Percentiles rank a stretch among this genome's conserved stretches.
Evolutionary conservation across 192 early-diverging fungal genomes (phyloP).

Genomic region (Backusella australiensis): DNA sequence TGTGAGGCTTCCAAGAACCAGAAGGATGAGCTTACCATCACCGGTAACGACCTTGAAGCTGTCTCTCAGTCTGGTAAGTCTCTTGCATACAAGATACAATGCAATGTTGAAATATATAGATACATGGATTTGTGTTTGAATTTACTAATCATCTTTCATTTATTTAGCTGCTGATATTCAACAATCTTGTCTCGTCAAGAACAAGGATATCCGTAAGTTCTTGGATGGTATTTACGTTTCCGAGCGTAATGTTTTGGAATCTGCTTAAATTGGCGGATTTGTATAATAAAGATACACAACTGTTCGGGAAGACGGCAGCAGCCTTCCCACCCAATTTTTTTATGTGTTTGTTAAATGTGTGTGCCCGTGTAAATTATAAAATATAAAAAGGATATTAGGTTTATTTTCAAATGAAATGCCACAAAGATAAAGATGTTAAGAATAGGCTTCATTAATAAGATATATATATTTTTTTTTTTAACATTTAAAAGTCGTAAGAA

Average conservation of each 20-base stretch:
- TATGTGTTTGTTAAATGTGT: slow-evolving; percentile 7
- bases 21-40: slow-evolving; percentile 95
- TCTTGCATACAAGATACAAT: not conserved
- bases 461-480: not conserved
- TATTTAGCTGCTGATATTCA: slow-evolving; percentile 85
- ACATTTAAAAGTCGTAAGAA: not conserved
- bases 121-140: too few relatives aligned
- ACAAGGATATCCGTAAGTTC: slow-evolving; percentile 99
- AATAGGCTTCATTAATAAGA: not conserved
- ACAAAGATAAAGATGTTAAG: too few relatives aligned
- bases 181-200: slow-evolving; percentile 89
- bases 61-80: slow-evolving; percentile 88
- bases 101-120: too few relatives aligned
- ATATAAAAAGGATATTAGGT: not conserved
- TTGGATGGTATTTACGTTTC: slow-evolving; percentile 47
- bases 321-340: slow-evolving; percentile 36
- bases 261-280: slow-evolving; percentile 11
- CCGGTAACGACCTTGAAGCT: slow-evolving; percentile 90
- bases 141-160: not conserved
- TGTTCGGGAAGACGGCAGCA: slow-evolving; percentile 30
- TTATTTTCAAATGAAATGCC: not conserved
- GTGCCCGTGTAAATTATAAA: not conserved
- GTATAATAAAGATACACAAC: slow-evolving; percentile 36
- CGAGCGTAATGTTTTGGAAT: slow-evolving; percentile 39
- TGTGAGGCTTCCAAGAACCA: slow-evolving; percentile 72